phyloP scores from a whole-genome alignment of 2,329 filamentous ascomycete genomes.

The Mollisia scopiformis region DNA sequence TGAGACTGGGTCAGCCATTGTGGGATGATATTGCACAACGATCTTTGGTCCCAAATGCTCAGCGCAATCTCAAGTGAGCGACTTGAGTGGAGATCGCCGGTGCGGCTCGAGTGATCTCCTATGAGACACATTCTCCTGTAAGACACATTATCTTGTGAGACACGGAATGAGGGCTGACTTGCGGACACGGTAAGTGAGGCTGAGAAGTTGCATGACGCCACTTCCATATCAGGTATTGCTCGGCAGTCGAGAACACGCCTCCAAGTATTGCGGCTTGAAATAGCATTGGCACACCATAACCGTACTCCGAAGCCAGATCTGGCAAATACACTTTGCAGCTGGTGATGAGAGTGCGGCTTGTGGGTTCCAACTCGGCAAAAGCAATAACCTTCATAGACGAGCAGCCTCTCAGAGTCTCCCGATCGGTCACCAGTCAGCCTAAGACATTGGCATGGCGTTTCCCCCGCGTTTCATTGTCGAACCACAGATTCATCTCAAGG shows the following conservation, averaged over 20 bases:
- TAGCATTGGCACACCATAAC: too few species aligned
- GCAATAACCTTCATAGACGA: too few species aligned
- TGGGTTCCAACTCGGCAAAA: too few species aligned
- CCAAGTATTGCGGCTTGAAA: too few species aligned
- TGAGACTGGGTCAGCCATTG: background rate
- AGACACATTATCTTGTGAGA: background rate
- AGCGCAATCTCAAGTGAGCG: background rate
- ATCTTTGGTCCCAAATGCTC: background rate
- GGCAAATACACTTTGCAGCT: too few species aligned
- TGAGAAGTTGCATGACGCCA: background rate
- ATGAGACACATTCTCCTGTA: background rate
- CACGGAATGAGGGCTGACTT: background rate
- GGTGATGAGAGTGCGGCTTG: too few species aligned
- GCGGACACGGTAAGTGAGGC: background rate
- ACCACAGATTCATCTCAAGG: too few species aligned
- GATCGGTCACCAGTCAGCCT: too few species aligned
- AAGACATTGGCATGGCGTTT: too few species aligned
- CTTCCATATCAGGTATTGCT: background rate
- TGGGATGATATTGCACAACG: background rate
- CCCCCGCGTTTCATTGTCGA: too few species aligned
- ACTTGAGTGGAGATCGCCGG: background rate
- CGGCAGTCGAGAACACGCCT: background rate
- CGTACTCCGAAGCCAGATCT: too few species aligned
- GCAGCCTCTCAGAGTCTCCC: too few species aligned
- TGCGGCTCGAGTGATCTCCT: background rate